Percentiles rank a stretch among this genome's conserved stretches.
Evolutionary conservation across 2,329 filamentous ascomycete genomes (phyloP).

Genomic region (Drechslera avenae): DNA sequence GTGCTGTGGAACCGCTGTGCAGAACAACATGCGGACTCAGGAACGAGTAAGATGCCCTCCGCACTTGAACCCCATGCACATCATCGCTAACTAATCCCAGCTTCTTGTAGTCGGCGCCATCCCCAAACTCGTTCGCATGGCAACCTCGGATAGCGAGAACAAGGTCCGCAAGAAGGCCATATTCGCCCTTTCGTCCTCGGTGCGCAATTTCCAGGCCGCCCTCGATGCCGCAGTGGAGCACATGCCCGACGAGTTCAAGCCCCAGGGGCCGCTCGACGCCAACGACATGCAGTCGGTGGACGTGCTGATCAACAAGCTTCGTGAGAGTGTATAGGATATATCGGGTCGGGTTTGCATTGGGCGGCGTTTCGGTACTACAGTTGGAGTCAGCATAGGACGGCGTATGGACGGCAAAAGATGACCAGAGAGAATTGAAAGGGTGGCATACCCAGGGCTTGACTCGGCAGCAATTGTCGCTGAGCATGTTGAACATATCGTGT

Average conservation of each 20-base stretch:
- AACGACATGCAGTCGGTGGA: conserved; percentile 87
- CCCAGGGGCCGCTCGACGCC: conserved; percentile 71
- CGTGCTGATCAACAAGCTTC: conserved; percentile 69
- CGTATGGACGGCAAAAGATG: conserved; percentile 7
- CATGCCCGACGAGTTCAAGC: conserved; percentile 66
- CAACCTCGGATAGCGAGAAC: conserved; percentile 63
- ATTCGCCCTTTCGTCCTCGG: conserved; percentile 82
- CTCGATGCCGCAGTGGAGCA: conserved; percentile 69
- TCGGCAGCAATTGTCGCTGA: not conserved
- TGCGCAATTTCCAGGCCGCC: conserved; percentile 86
- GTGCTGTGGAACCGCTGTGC: conserved; percentile 92
- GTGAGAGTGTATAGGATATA: conserved; percentile 26
- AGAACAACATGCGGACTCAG: conserved; percentile 90
- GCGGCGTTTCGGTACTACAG: conserved; percentile 30
- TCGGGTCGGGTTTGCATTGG: conserved; percentile 21
- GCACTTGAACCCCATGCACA: not conserved
- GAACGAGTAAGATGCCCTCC: conserved; percentile 61
- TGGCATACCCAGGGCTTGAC: conserved; percentile 6
- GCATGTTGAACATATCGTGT: not conserved
- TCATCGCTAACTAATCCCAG: conserved; percentile 39
- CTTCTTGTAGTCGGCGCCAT: conserved; percentile 68
- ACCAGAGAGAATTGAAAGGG: conserved; percentile 1
- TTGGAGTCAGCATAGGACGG: conserved; percentile 27
- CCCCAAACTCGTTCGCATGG: conserved; percentile 69
- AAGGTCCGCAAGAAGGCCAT: conserved; percentile 83